A percentile compares a stretch with the other conserved stretches of the same genome.
Evolutionary conservation across 2,329 filamentous ascomycete species (phyloP).

Genomic region (Microsporum audouinii): DNA sequence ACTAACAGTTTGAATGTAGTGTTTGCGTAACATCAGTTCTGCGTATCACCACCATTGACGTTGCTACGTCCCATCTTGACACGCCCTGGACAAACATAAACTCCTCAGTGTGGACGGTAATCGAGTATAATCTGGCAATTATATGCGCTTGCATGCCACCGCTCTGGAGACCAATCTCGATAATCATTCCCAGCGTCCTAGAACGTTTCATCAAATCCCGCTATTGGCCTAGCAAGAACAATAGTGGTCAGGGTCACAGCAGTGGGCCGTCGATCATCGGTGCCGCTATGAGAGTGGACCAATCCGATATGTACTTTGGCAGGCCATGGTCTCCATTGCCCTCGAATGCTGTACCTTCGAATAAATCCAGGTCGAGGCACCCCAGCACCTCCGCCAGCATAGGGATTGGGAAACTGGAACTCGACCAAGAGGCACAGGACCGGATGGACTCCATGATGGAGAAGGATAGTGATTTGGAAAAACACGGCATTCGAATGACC

Average conservation of each 20-base stretch:
- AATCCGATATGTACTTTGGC: not conserved
- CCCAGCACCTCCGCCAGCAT: not conserved
- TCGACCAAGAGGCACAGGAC: not conserved
- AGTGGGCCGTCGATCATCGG: not conserved
- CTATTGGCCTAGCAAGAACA: not conserved
- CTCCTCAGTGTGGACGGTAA: conserved; percentile 29
- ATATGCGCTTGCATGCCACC: conserved; percentile 31
- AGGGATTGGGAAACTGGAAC: not conserved
- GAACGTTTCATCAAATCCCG: not conserved
- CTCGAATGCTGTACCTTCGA: not conserved
- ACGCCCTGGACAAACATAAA: conserved; percentile 20
- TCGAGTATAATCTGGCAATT: conserved; percentile 28
- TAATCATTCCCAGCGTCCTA: conserved; percentile 9
- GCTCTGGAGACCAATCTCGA: conserved; percentile 18
- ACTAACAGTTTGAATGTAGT: conserved; percentile 3
- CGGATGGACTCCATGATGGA: not conserved
- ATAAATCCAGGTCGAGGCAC: not conserved
- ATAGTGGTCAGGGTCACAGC: not conserved
- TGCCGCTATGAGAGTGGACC: not conserved
- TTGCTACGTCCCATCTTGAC: conserved; percentile 17
- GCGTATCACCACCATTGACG: conserved; percentile 13
- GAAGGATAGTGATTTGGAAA: not conserved
- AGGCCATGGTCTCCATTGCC: not conserved
- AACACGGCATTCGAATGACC: not conserved
- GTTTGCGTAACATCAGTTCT: conserved; percentile 15